Evolutionary conservation across 805 yeast genomes (phyloP).

Genomic region (Ogataea naganishii): DNA sequence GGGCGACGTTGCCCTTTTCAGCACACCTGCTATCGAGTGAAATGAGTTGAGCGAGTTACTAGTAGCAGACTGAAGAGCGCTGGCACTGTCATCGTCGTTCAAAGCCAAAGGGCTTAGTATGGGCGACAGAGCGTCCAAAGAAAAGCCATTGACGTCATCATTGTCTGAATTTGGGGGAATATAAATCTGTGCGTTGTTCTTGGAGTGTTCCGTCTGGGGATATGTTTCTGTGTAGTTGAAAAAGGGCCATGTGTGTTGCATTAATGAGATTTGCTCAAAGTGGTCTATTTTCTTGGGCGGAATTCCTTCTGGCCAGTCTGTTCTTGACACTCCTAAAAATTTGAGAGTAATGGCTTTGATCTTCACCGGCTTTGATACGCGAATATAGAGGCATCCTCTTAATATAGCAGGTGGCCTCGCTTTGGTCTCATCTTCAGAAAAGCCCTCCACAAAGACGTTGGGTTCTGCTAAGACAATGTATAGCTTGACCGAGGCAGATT

Average conservation of each 20-base stretch:
- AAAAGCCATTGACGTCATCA: constrained; percentile 28
- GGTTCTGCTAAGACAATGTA: constrained; percentile 75
- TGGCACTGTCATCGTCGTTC: not conserved
- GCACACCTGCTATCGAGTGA: constrained; percentile 18
- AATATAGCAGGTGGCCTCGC: constrained; percentile 70
- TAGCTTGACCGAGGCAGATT: constrained; percentile 58
- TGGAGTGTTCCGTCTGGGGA: constrained; percentile 16
- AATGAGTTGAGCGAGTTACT: constrained; percentile 18
- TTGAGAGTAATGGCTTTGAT: constrained; percentile 53
- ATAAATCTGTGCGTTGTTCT: constrained; percentile 41
- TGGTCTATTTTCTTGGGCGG: constrained; percentile 77
- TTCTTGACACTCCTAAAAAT: constrained; percentile 62
- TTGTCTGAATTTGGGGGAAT: constrained; percentile 19
- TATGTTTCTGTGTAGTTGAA: constrained; percentile 34
- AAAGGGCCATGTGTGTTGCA: constrained; percentile 89
- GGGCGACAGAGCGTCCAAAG: constrained; percentile 24
- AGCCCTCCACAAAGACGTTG: constrained; percentile 74
- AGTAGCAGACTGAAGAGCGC: too few species aligned
- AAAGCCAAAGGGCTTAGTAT: constrained; percentile 13
- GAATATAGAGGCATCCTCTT: constrained; percentile 68
- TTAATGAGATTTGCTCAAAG: constrained; percentile 54
- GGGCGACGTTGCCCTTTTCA: constrained; percentile 17
- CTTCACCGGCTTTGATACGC: constrained; percentile 64
- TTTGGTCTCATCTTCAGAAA: constrained; percentile 51
- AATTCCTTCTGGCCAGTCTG: constrained; percentile 98